These are phyloP conservation scores for Penicillium janthinellum DNA, from an alignment of 2,329 filamentous ascomycete genomes.

Conservation along the genomic window DNA sequence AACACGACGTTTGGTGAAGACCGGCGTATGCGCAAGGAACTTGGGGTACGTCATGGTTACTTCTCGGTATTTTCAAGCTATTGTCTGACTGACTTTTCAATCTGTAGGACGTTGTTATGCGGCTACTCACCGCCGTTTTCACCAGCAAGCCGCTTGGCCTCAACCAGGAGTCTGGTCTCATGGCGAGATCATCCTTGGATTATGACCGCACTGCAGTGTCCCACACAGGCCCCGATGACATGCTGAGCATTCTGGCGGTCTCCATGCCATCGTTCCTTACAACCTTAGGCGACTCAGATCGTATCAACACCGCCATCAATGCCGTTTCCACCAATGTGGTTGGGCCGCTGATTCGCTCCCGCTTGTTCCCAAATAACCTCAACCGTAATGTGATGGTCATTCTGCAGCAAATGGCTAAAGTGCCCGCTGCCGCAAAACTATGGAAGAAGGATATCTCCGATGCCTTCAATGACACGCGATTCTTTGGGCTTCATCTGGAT, in stretches of 20 bases:
- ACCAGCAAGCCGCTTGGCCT: slow-evolving; percentile 81
- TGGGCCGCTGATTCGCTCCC: slow-evolving; percentile 77
- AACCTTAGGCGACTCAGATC: slow-evolving; percentile 82
- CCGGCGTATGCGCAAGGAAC: slow-evolving; percentile 83
- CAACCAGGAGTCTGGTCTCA: slow-evolving; percentile 56
- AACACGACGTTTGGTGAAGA: slow-evolving; percentile 98
- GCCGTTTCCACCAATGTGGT: slow-evolving; percentile 84
- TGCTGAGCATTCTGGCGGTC: slow-evolving; percentile 75
- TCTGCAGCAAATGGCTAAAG: slow-evolving; percentile 72
- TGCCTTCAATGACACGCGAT: slow-evolving; percentile 84
- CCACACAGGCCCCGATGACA: slow-evolving; percentile 65
- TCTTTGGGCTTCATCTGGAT: slow-evolving; percentile 71
- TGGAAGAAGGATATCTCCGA: slow-evolving; percentile 94
- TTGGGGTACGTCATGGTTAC: slow-evolving; percentile 66
- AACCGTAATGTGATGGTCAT: slow-evolving; percentile 70
- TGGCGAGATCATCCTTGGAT: slow-evolving; percentile 44
- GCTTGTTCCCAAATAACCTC: slow-evolving; percentile 83
- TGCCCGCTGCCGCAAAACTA: slow-evolving; percentile 78
- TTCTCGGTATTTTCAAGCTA: neutral
- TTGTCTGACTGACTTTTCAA: slow-evolving; percentile 23
- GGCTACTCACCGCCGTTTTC: slow-evolving; percentile 89
- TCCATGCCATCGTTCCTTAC: slow-evolving; percentile 80
- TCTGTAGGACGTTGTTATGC: slow-evolving; percentile 77
- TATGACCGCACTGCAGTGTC: slow-evolving; percentile 42
- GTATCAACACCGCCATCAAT: slow-evolving; percentile 73